phyloP scores from a whole-genome alignment of 192 early-diverging fungal species.

The Backusella sp. region DNA sequence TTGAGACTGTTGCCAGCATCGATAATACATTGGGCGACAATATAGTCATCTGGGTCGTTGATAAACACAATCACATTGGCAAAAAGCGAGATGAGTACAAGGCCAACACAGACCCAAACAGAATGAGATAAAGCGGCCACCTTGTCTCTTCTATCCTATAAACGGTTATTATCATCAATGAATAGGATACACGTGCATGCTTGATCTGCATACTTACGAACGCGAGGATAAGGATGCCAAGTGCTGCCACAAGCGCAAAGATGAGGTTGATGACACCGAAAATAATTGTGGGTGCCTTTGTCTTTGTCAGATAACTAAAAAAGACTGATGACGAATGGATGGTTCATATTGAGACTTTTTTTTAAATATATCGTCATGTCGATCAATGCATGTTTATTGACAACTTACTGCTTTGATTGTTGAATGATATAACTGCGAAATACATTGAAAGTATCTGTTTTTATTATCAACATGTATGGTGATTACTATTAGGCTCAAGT shows the following conservation, averaged over 20 bases:
- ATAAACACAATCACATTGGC: slow-evolving; percentile 31
- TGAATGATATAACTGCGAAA: slow-evolving; percentile 36
- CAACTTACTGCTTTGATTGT: slow-evolving; percentile 25
- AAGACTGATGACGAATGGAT: slow-evolving; percentile 16
- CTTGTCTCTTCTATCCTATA: slow-evolving; percentile 14
- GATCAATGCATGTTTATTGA: neutral
- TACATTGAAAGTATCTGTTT: slow-evolving; percentile 30
- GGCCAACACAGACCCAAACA: slow-evolving; percentile 22
- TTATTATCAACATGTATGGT: neutral
- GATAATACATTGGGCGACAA: slow-evolving; percentile 9
- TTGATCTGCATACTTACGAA: slow-evolving; percentile 13
- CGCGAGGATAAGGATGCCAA: slow-evolving; percentile 17
- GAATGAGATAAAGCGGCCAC: slow-evolving; percentile 23
- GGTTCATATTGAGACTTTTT: neutral
- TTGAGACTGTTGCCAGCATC: slow-evolving; percentile 7
- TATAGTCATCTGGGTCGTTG: slow-evolving; percentile 15
- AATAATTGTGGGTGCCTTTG: slow-evolving; percentile 16
- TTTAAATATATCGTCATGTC: neutral
- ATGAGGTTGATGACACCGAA: slow-evolving; percentile 31
- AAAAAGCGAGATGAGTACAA: slow-evolving; percentile 24
- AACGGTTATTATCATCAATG: neutral
- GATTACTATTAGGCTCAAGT: neutral
- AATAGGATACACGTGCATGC: no score
- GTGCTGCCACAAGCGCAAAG: slow-evolving; percentile 18
- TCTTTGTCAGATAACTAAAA: slow-evolving; percentile 16